Evolutionary conservation across 495 filamentous ascomycete genomes (phyloP), one percentile per base, ranked within the genome.

Genomic region (Penicillium manginii): DNA sequence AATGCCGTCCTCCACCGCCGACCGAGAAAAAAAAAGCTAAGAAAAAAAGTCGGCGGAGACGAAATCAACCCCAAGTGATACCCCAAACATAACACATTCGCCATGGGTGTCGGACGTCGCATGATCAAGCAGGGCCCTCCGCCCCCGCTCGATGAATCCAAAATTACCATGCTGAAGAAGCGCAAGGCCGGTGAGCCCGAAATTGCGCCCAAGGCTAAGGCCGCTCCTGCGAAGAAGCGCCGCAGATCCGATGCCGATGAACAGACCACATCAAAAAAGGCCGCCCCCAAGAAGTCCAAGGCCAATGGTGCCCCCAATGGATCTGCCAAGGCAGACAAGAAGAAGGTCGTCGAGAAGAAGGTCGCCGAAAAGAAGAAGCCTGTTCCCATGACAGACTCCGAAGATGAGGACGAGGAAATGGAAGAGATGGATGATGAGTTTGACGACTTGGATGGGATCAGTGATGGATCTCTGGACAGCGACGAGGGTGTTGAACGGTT

Each of bases 101-200:
- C 73, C 71, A 97, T 97, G 93, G 93, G 93, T 76, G 80, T 84
- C 57, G 90, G 91, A 61, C 90, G 92, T 66, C 92, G 94, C 61
- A 93, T 97, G 88, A 87, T 90, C 71, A 97, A 98, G 77, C 94
- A 98, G 80, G 96, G 91, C 35, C 83, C 89, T 59, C 96, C 96
- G 31, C 83, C 86, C 57, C 82, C 86, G 29, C 83, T 97, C 57
- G 88, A 93, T 63, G 92, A 96, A 72, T 86, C 84, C 23, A 88
- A 88, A 65, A 86, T 90, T 59, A 82, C 86, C 32, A 86, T 85
- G 51, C 70, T 87, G 55, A 91, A 82, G 67, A 88, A 96, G 81
- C 81, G 91, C 68, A 96, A 96, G 74, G 84, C 83, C 39, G 84
- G 79, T 26, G 76, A 84, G 33, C 75, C 79, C 65, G 76, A 78